These are phyloP conservation scores for Chalciporus sphaerocephalus DNA, from an alignment of 768 basidiomycete species.

Conservation along the genomic window DNA sequence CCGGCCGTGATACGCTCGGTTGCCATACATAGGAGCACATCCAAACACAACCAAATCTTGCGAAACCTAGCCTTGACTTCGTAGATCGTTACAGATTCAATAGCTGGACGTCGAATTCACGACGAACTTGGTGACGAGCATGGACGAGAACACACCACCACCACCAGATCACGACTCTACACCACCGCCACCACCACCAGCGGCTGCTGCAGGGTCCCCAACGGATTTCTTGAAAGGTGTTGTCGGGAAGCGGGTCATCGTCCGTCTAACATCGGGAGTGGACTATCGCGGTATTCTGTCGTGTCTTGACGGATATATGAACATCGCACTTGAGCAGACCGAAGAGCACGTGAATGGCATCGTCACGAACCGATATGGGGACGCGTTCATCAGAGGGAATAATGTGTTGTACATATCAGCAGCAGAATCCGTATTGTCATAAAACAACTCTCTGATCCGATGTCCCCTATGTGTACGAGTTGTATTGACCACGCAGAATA, in stretches of 20 bases:
- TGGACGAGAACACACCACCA: constrained; percentile 32
- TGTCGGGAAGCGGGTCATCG: constrained; percentile 93
- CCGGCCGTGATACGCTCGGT: background rate
- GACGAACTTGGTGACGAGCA: constrained; percentile 3
- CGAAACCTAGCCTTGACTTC: background rate
- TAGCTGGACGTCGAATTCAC: background rate
- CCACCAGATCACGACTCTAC: constrained; percentile 38
- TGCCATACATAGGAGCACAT: constrained; percentile 8
- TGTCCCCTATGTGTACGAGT: background rate
- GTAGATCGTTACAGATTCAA: background rate
- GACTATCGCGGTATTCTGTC: constrained; percentile 93
- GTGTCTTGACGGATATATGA: constrained; percentile 98
- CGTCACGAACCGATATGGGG: constrained; percentile 89
- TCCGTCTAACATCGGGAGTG: constrained; percentile 85
- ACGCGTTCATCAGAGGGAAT: constrained; percentile 93
- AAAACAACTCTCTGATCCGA: background rate
- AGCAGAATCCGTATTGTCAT: constrained; percentile 47
- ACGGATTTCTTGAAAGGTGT: constrained; percentile 94
- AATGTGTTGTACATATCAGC: constrained; percentile 85
- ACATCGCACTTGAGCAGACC: constrained; percentile 95
- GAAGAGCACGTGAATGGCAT: constrained; percentile 89
- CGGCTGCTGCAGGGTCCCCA: constrained; percentile 66
- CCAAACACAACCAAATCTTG: constrained; percentile 20
- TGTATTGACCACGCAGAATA: too few relatives aligned
- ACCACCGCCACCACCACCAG: constrained; percentile 49